These are phyloP conservation scores for Aphanocladium album DNA, from an alignment of 2,329 filamentous ascomycete species.

Conservation along the genomic window DNA sequence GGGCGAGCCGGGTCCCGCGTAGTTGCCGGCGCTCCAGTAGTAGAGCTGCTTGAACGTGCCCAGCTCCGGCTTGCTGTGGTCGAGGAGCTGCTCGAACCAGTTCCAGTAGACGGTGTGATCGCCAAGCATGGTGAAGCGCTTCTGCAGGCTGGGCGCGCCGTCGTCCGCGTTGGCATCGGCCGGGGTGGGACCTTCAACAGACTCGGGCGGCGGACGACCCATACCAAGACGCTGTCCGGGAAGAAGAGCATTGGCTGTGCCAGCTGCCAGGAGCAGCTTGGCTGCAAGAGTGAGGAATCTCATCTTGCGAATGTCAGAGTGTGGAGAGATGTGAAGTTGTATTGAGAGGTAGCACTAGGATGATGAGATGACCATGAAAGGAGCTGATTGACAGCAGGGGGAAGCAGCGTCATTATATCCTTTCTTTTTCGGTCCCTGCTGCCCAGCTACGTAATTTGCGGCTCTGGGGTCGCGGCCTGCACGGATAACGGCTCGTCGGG, in stretches of 20 bases:
- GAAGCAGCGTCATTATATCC: not conserved
- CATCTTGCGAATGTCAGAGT: not conserved
- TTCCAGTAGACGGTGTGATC: not conserved
- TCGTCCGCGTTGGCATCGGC: not conserved
- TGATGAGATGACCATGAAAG: not conserved
- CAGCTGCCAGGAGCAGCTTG: constrained; percentile 5
- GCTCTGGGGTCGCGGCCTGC: not conserved
- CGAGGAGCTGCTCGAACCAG: constrained; percentile 50
- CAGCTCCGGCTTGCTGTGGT: constrained; percentile 52
- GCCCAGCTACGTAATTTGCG: not conserved
- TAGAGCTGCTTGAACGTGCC: constrained; percentile 66
- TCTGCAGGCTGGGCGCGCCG: not conserved
- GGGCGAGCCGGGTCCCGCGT: constrained; percentile 69
- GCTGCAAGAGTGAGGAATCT: constrained; percentile 8
- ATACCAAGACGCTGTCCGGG: not conserved
- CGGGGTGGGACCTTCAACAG: not conserved
- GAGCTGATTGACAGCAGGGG: not conserved
- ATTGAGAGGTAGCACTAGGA: not conserved
- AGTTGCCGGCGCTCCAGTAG: constrained; percentile 73
- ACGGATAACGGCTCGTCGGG: not conserved
- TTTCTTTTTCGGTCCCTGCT: not conserved
- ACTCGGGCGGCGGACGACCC: not conserved
- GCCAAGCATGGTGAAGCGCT: not conserved
- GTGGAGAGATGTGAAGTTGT: not conserved
- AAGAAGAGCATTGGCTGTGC: not conserved